Conservation (phyloP, 352 stramenopile genomes). For the Phytophthora cactorum region DNA sequence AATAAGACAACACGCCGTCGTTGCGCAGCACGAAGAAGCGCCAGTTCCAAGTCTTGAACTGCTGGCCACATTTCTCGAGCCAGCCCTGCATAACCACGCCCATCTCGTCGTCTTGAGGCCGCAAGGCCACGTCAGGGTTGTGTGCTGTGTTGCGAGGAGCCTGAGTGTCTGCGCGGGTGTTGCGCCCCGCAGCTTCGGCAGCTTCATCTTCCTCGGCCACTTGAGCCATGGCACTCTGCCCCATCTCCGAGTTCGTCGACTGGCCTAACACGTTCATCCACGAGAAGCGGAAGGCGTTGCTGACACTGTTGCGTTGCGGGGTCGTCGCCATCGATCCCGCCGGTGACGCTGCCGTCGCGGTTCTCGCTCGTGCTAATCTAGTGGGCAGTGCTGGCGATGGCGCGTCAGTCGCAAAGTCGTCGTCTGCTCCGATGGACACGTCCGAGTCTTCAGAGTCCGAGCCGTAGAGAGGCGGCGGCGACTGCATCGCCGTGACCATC, state of each 20-base stretch:
- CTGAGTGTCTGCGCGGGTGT: slow-evolving; percentile 6
- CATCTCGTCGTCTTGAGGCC: slow-evolving; percentile 59
- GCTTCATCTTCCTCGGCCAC: slow-evolving; percentile 33
- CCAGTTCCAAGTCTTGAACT: slow-evolving; percentile 92
- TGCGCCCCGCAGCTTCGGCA: background rate
- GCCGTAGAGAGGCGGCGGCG: slow-evolving; percentile 15
- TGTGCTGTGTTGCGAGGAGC: slow-evolving; percentile 20
- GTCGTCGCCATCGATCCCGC: background rate
- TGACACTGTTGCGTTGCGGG: slow-evolving; percentile 42
- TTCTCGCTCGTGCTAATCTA: slow-evolving; percentile 10
- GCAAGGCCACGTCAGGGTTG: slow-evolving; percentile 47
- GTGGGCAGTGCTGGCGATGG: slow-evolving; percentile 10
- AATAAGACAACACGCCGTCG: slow-evolving; percentile 86
- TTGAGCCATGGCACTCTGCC: slow-evolving; percentile 33
- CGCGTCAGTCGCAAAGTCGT: slow-evolving; percentile 3
- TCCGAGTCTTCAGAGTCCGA: slow-evolving; percentile 40
- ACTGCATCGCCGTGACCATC: slow-evolving; percentile 39
- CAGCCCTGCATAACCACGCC: slow-evolving; percentile 85
- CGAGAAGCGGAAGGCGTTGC: slow-evolving; percentile 59
- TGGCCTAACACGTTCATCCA: slow-evolving; percentile 68
- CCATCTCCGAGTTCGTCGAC: slow-evolving; percentile 50
- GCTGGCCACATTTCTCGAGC: slow-evolving; percentile 89
- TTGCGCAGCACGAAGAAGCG: slow-evolving; percentile 87
- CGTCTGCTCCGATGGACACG: slow-evolving; percentile 38
- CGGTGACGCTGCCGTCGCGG: slow-evolving; percentile 12